phyloP scores from a whole-genome alignment of 345 rosid genomes.

The Cardamine resedifolia region DNA sequence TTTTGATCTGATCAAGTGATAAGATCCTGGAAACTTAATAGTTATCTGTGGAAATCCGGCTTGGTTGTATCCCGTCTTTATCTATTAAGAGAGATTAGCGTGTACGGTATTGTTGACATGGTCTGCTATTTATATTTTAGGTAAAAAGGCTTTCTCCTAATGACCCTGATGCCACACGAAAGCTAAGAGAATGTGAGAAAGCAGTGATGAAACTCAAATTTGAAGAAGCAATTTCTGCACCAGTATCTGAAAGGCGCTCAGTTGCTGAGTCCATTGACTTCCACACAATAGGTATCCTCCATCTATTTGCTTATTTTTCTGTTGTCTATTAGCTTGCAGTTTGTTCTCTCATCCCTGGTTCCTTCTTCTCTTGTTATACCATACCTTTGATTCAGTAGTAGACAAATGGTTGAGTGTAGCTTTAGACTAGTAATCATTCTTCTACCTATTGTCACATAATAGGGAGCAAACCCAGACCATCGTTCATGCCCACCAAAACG shows the following conservation, averaged over 20 bases:
- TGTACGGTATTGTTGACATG: neutral
- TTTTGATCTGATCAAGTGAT: constrained; percentile 25
- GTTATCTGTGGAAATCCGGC: neutral
- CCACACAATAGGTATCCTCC: constrained; percentile 64
- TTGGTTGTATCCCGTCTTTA: constrained; percentile 3
- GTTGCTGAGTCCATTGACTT: constrained; percentile 88
- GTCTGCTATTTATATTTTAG: constrained; percentile 43
- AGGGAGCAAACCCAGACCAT: constrained; percentile 88
- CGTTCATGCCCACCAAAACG: constrained; percentile 74
- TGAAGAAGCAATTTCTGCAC: constrained; percentile 93
- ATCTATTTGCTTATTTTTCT: neutral
- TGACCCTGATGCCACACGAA: constrained; percentile 94
- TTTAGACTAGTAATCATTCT: constrained; percentile 42
- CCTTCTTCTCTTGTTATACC: constrained; percentile 16
- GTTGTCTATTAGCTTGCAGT: constrained; percentile 10
- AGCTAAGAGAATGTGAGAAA: constrained; percentile 89
- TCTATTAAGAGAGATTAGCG: neutral
- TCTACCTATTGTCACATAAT: constrained; percentile 72
- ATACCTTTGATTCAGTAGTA: constrained; percentile 31
- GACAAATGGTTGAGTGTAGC: constrained; percentile 37
- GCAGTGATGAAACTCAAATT: constrained; percentile 92
- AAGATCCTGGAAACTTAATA: constrained; percentile 5
- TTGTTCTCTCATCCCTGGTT: constrained; percentile 9
- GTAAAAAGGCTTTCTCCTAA: constrained; percentile 82
- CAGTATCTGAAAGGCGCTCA: constrained; percentile 66